These are phyloP conservation scores for Prunus mira DNA, from an alignment of 306 rosid species.

Conservation along the genomic window DNA sequence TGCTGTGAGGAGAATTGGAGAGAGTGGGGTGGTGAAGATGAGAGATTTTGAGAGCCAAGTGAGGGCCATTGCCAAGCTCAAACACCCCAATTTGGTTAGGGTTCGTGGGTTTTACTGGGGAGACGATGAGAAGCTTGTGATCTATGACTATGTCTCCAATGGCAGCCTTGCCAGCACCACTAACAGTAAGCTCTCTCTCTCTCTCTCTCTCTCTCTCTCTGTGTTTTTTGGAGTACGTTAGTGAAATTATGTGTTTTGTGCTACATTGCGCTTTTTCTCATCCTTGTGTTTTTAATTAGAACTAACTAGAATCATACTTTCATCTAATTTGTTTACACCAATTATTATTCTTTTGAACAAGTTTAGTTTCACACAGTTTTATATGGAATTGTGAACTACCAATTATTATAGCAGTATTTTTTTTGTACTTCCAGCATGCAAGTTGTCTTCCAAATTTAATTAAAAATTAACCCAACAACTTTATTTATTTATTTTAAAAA, in stretches of 20 bases:
- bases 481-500: neutral
- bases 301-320: neutral
- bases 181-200: slow-evolving; percentile 47
- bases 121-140: slow-evolving; percentile 74
- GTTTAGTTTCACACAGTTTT: too few relatives aligned
- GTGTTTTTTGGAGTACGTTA: neutral
- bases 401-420: too few relatives aligned
- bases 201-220: too few relatives aligned
- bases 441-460: neutral
- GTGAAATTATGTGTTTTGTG: neutral
- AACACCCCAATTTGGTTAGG: slow-evolving; percentile 70
- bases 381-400: too few relatives aligned
- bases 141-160: slow-evolving; percentile 66
- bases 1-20: slow-evolving; percentile 84
- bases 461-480: neutral
- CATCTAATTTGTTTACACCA: too few relatives aligned
- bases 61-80: slow-evolving; percentile 57
- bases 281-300: neutral
- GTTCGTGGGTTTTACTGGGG: slow-evolving; percentile 83
- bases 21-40: slow-evolving; percentile 51
- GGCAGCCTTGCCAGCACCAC: slow-evolving; percentile 56
- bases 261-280: neutral
- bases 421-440: neutral
- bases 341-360: too few relatives aligned
- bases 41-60: slow-evolving; percentile 76